phyloP scores from a whole-genome alignment of 495 filamentous ascomycete genomes.

The Amphirosellinia nigrospora region DNA sequence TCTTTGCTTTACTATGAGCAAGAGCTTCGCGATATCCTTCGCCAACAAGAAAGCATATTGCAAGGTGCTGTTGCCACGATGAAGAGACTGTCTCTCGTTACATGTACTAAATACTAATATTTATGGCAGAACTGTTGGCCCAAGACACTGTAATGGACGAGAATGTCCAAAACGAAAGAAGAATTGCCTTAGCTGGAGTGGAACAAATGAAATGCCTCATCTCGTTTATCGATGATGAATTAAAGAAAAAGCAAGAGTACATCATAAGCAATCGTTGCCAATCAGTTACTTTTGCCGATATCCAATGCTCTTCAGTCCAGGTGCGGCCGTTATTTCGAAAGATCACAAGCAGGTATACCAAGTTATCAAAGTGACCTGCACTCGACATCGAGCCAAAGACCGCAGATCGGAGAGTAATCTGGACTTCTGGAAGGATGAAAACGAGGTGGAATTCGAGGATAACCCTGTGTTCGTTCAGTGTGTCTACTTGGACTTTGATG shows the following conservation, averaged over 20 bases:
- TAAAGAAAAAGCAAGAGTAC: not conserved
- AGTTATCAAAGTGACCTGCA: not conserved
- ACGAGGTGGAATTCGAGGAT: not conserved
- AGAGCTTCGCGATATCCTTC: not conserved
- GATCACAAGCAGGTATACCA: not conserved
- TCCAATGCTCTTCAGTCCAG: conserved; percentile 3
- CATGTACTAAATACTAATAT: not conserved
- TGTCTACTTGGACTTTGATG: conserved; percentile 51
- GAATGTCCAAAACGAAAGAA: not conserved
- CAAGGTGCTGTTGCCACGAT: not conserved
- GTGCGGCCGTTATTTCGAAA: not conserved
- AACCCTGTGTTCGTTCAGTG: conserved; percentile 32
- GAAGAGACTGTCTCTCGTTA: not conserved
- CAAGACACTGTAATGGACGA: not conserved
- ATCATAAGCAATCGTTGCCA: not conserved
- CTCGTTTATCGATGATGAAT: not conserved
- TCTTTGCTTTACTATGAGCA: not conserved
- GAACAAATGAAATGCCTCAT: not conserved
- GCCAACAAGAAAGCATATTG: not conserved
- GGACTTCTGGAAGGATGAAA: not conserved
- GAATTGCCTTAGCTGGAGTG: not conserved
- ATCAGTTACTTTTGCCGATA: not conserved
- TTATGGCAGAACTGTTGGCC: not conserved
- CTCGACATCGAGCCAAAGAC: not conserved
- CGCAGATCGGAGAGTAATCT: not conserved